A percentile compares a stretch with the other conserved stretches of the same genome.
Conservation (phyloP, 768 basidiomycete species). For the Mycena albidolilacea region DNA sequence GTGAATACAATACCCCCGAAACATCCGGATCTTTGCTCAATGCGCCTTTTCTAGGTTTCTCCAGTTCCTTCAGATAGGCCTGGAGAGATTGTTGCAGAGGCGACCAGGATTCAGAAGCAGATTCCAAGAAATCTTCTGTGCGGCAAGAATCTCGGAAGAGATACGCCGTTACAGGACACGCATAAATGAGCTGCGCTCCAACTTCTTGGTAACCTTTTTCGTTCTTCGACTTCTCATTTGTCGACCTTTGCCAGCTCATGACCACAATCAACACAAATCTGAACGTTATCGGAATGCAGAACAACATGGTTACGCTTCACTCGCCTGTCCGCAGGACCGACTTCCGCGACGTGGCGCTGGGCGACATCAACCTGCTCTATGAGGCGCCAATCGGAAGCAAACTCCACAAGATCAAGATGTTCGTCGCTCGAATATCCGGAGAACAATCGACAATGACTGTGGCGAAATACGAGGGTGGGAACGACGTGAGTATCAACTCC, state of each 20-base stretch:
- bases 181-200: constrained; percentile 7
- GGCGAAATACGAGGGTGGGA: constrained; percentile 5
- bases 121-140: background rate
- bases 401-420: constrained; percentile 7
- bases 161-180: constrained; percentile 1
- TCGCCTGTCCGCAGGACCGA: background rate
- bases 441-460: constrained; percentile 6
- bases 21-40: no score
- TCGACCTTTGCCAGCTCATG: background rate
- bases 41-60: background rate
- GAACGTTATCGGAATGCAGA: background rate
- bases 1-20: no score
- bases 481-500: background rate
- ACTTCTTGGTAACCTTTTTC: background rate
- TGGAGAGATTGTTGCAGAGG: background rate
- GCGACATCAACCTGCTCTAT: constrained; percentile 23
- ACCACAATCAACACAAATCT: background rate
- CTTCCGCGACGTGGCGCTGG: constrained; percentile 16
- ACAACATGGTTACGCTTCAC: background rate
- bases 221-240: background rate
- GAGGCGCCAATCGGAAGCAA: background rate
- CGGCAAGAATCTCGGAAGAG: background rate
- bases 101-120: background rate
- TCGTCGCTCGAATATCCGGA: constrained; percentile 15
- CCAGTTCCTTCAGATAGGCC: background rate